phyloP scores from a whole-genome alignment of 2,329 filamentous ascomycete genomes.

The Fusarium brevicatenulatum region DNA sequence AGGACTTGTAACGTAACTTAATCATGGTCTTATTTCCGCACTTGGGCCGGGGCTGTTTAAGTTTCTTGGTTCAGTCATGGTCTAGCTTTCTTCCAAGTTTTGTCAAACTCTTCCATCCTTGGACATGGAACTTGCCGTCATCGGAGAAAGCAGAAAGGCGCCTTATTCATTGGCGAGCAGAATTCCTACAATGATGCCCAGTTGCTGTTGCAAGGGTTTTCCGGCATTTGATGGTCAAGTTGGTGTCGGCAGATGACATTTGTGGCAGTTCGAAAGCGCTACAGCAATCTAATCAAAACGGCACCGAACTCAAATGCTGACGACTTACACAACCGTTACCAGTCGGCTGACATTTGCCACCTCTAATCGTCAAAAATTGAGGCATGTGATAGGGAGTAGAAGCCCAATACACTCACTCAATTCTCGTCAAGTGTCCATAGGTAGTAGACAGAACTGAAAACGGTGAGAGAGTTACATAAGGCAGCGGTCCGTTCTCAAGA shows the following conservation, averaged over 20 bases:
- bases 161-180: neutral
- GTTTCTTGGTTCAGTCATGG: slow-evolving; percentile 7
- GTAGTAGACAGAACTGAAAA: slow-evolving; percentile 26
- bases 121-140: neutral
- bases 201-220: neutral
- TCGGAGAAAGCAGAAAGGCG: neutral
- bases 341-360: slow-evolving; percentile 26
- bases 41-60: neutral
- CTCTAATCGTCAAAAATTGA: neutral
- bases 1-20: neutral
- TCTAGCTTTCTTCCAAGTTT: slow-evolving; percentile 3
- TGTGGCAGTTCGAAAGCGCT: neutral
- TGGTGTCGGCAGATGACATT: slow-evolving; percentile 18
- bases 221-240: slow-evolving; percentile 10
- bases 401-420: neutral
- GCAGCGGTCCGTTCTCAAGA: slow-evolving; percentile 7
- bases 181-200: neutral
- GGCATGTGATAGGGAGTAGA: slow-evolving; percentile 25
- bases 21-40: slow-evolving; percentile 14
- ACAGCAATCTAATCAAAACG: slow-evolving; percentile 4
- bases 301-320: slow-evolving; percentile 9
- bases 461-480: neutral
- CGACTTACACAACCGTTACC: slow-evolving; percentile 3
- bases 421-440: slow-evolving; percentile 7
- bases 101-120: neutral